phyloP scores from a whole-genome alignment of 352 stramenopile species.

The Pythium oligandrum region DNA sequence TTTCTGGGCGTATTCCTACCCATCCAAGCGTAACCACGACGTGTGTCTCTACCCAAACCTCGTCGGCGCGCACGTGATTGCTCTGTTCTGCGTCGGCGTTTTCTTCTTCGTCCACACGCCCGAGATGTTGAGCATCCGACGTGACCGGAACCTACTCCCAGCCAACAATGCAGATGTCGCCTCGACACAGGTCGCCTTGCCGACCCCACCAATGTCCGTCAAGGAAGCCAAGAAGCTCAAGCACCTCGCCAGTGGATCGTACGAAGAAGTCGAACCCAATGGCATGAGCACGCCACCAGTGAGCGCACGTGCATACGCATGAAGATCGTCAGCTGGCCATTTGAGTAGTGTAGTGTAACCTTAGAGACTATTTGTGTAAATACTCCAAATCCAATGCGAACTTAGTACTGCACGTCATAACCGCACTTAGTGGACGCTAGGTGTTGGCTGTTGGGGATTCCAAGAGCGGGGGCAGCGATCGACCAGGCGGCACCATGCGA shows the following conservation, averaged over 20 bases:
- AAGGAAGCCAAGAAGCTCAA: slow-evolving; percentile 19
- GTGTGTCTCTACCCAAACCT: slow-evolving; percentile 77
- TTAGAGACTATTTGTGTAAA: slow-evolving; percentile 20
- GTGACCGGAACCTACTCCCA: slow-evolving; percentile 11
- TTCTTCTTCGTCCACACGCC: slow-evolving; percentile 82
- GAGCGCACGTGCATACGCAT: slow-evolving; percentile 15
- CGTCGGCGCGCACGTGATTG: slow-evolving; percentile 70
- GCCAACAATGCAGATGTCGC: background rate
- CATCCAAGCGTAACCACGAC: slow-evolving; percentile 66
- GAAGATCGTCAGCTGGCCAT: slow-evolving; percentile 2
- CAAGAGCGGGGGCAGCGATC: slow-evolving; percentile 1
- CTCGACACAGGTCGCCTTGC: slow-evolving; percentile 2
- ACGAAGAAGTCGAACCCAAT: slow-evolving; percentile 19
- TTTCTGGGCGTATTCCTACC: slow-evolving; percentile 70
- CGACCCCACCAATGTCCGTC: slow-evolving; percentile 10
- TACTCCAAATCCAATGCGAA: slow-evolving; percentile 11
- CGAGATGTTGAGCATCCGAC: slow-evolving; percentile 34
- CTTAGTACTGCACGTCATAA: slow-evolving; percentile 9
- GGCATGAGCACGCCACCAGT: slow-evolving; percentile 5
- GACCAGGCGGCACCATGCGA: slow-evolving; percentile 46
- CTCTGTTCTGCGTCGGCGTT: slow-evolving; percentile 74
- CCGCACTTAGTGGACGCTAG: no score
- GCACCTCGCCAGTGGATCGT: slow-evolving; percentile 21
- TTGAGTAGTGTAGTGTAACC: slow-evolving; percentile 8
- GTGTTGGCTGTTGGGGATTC: slow-evolving; percentile 9